Conservation (phyloP, 208 protist genomes). For the Wallacemonas sp. region DNA sequence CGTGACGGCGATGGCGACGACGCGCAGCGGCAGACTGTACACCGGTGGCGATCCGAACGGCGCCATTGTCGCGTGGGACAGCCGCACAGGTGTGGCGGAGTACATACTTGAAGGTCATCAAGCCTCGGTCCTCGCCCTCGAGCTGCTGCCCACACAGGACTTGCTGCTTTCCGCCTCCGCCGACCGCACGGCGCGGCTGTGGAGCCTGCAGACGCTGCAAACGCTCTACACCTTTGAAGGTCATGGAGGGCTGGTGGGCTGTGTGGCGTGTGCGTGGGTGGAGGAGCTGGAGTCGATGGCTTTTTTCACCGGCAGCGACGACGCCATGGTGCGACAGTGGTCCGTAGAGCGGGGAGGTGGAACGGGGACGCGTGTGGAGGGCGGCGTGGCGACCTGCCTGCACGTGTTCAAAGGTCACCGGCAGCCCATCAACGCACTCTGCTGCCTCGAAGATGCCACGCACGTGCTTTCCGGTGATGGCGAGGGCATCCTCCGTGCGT, state of each 20-base stretch:
- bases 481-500: conserved; percentile 39
- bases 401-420: conserved; percentile 42
- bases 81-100: conserved; percentile 37
- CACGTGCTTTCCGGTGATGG: conserved; percentile 33
- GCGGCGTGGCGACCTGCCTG: conserved; percentile 30
- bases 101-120: conserved; percentile 33
- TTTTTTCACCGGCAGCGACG: conserved; percentile 55
- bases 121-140: conserved; percentile 33
- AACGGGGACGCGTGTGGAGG: conserved; percentile 12
- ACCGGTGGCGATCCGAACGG: conserved; percentile 35
- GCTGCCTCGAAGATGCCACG: conserved; percentile 23
- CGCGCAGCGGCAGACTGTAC: conserved; percentile 35
- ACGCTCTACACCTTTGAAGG: conserved; percentile 37
- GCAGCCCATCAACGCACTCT: conserved; percentile 39
- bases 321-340: conserved; percentile 61
- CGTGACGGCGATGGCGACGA: conserved; percentile 28
- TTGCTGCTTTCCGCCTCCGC: conserved; percentile 38
- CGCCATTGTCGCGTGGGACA: conserved; percentile 43
- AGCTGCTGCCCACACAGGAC: conserved; percentile 15
- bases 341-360: conserved; percentile 13
- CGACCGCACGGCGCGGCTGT: conserved; percentile 44
- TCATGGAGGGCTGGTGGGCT: conserved; percentile 34
- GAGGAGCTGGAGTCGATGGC: conserved; percentile 19
- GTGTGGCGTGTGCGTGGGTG: conserved; percentile 10
- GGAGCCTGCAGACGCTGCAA: conserved; percentile 44